Percentiles rank a stretch among this genome's conserved stretches.
Conservation (phyloP, 2,329 filamentous ascomycete genomes). For the Neopestalotiopsis clavispora region DNA sequence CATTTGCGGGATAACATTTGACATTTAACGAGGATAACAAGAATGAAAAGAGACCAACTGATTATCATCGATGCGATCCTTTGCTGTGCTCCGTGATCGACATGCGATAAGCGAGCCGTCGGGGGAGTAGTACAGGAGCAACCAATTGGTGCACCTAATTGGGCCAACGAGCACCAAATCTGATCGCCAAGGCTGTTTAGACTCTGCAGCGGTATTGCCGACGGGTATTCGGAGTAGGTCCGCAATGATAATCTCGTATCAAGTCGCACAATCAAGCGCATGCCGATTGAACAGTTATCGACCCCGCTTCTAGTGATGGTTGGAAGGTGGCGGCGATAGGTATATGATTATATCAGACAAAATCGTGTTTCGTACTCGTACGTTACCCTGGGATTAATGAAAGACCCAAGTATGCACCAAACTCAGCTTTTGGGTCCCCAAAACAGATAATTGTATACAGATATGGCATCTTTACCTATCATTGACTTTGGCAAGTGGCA, state of each 20-base stretch:
- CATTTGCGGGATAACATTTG: neutral
- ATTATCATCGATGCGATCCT: neutral
- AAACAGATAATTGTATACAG: too few species aligned
- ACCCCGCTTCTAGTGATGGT: neutral
- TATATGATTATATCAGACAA: neutral
- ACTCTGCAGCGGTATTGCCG: neutral
- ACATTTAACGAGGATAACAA: neutral
- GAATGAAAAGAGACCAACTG: neutral
- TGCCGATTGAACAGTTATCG: neutral
- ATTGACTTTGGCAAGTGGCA: conserved; percentile 31
- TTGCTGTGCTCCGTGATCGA: neutral
- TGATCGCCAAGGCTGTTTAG: neutral
- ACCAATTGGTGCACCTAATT: neutral
- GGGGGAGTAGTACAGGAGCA: neutral
- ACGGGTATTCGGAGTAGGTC: neutral
- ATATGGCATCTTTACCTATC: conserved; percentile 27
- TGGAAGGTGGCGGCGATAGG: neutral
- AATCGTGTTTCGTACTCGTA: neutral
- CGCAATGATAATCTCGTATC: neutral
- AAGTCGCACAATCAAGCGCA: neutral
- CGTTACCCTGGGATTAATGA: neutral
- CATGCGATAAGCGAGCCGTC: neutral
- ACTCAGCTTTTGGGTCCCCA: neutral
- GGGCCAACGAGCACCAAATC: neutral
- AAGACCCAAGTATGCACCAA: neutral